Base-by-base conservation (phyloP, 2,329 filamentous ascomycete genomes). In the Venturia carpophila region DNA sequence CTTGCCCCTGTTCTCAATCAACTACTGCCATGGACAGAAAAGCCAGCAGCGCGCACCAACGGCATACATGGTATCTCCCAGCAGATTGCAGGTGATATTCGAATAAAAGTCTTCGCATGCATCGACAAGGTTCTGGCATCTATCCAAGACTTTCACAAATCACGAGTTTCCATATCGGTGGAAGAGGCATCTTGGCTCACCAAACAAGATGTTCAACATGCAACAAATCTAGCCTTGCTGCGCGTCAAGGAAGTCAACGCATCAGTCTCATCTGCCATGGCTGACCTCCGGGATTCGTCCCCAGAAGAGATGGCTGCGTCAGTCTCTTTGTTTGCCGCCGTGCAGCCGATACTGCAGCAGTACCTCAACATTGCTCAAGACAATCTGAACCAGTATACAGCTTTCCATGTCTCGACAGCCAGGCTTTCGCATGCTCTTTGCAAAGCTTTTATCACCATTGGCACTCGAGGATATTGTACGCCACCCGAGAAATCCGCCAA, bases 381-480 rank as follows among this genome's bases (percentile, higher is more conserved):
- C 47, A 77, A 85, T 11, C 73, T 92, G 17, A 72, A 78, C 11
- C 81, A 83, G 37, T 85, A 88, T 67, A 77, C 84, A 1, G 77
- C 80, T 1, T 78, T 92, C 9, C 91, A 97, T 72, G 79, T 83
- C 11, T 83, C 89, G 15, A 86, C 86, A 1, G 88, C 87, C 70
- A 88, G 89, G 69, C 84, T 96, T 72, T 85, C 89, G 0, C 88
- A 89, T 73, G 84, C 87, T 17, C 82, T 99, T 56, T 84, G 87
- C 42, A 90, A 87, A 62, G 84, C 87, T 0, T 96, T 97, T 73
- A 84, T 85, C 1, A 87, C 92, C 66, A 84, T 99, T 62, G 87
- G 90, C 1, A 83, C 86, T 0, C 87, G 95, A 73, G 94, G 94
- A 1, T 97, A 97, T 80, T 99, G 94, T 73, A 91, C 87, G 24